Base-by-base conservation (phyloP, 164 flowering plant genomes). In the Buxus sempervirens region DNA sequence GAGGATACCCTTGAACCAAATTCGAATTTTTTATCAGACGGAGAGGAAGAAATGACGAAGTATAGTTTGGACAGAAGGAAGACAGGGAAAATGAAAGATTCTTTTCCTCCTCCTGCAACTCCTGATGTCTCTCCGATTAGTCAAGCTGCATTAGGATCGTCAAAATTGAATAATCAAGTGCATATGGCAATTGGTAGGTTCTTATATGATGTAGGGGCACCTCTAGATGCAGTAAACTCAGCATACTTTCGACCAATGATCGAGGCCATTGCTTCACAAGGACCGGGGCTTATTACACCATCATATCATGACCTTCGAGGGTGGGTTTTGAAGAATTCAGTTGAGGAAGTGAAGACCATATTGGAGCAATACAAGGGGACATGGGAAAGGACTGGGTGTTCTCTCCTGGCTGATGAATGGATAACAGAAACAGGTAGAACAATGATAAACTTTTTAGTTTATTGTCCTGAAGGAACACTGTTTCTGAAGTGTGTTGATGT, bases 201-300 rank as follows among this genome's bases (percentile, higher is more conserved):
- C 74, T 69, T 92, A 7, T 90, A 80, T 78, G 94, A 90, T 78
- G 84, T 77, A 72, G 98, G 97, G 20, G 76, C 87, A 41, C 81
- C 96, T 69, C 58, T 79, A 24, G 83, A 84, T 81, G 92, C 91
- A 18, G 91, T 85, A 9, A 88, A 82, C 68, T 92, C 97, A 0
- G 74, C 71, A 23, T 88, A 88, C 75, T 90, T 95, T 74, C 97
- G 83, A 70, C 93, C 87, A 16, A 90, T 95, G 99, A 63, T 95
- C 58, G 88, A 89, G 77, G 92, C 91, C 4, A 81, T 95, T 63
- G 85, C 84, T 67, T 84, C 84, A 1, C 83, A 73, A 65, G 93
- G 89, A 25, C 38, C 84, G 15, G 83, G 78, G 51, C 70, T 79
- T 63, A 72, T 58, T 21, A 75, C 75, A 38, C 96, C 96, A 25